phyloP scores from a whole-genome alignment of 805 yeast genomes.

The Pichia kluyveri region DNA sequence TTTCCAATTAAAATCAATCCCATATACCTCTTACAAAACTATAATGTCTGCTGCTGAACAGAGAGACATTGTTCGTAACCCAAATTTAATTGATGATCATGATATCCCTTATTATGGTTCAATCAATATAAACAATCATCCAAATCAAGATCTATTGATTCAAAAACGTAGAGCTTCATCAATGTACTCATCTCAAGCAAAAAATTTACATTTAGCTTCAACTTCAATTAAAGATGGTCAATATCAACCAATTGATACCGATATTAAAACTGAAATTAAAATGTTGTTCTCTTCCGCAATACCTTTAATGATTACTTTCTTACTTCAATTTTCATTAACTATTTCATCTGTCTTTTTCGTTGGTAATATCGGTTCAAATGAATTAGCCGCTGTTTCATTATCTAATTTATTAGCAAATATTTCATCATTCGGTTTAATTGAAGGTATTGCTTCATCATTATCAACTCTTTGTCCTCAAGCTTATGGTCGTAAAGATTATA shows the following conservation, averaged over 20 bases:
- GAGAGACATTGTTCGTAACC: neutral
- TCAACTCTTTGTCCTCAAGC: slow-evolving; percentile 57
- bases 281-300: slow-evolving; percentile 35
- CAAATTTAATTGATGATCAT: neutral
- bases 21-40: no score
- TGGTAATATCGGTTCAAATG: slow-evolving; percentile 52
- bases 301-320: slow-evolving; percentile 44
- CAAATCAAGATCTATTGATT: slow-evolving; percentile 14
- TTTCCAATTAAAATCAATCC: no score
- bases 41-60: neutral
- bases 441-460: slow-evolving; percentile 48
- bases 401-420: slow-evolving; percentile 50
- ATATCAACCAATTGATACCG: slow-evolving; percentile 34
- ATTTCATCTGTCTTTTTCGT: slow-evolving; percentile 47
- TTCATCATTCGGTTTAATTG: slow-evolving; percentile 46
- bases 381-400: slow-evolving; percentile 50
- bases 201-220: slow-evolving; percentile 12
- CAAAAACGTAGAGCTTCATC: slow-evolving; percentile 22
- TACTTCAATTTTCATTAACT: slow-evolving; percentile 45
- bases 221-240: slow-evolving; percentile 16
- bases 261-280: slow-evolving; percentile 26
- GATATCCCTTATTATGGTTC: neutral
- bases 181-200: slow-evolving; percentile 10
- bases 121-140: neutral
- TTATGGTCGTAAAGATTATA: slow-evolving; percentile 43